Evolutionary conservation across 2,329 filamentous ascomycete species (phyloP), one percentile per base, ranked within the genome.

Genomic region (Capronia coronata): DNA sequence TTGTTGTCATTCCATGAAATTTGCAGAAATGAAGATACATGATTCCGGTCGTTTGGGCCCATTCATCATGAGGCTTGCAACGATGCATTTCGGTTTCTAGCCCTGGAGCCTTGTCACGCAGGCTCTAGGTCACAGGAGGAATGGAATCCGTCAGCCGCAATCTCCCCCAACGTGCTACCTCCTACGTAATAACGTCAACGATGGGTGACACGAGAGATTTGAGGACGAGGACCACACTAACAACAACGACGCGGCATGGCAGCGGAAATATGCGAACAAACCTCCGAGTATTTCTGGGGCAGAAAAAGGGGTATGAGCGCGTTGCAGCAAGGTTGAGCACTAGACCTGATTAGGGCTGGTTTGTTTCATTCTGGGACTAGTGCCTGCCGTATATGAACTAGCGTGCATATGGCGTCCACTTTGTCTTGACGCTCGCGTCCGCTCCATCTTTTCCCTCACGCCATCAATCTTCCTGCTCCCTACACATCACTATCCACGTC

Each of bases 111-210:
- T 43, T 13, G 19, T 43, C 7, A 5, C 14, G 9, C 3, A 30
- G 21, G 38, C 19, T 41, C 38, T 41, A 21, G 21, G 13, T 41
- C 38, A 41, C 38, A 19, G 2, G n/a, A 41, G 16, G 21, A 7
- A n/a, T 21, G 9, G 19, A 21, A 8, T 22, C 38, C 9, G 38
- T 41, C 38, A 25, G 21, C 23, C 25, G 38, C 38, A 41, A 41
- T 41, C 21, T 41, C 38, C 38, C 38, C 38, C 22, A 25, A n/a
- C 23, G 19, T 41, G 38, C 38, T 18, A 41, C 38, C 19, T 41
- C 13, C 38, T 41, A 41, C 38, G 38, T 41, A 41, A 41, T 41
- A 13, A 11, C 21, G 22, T 18, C 22, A 32, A 32, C 29, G 3
- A n/a, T 8, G 38, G 21, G n/a, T 8, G n/a, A 10, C 14, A 21